phyloP scores from a whole-genome alignment of 2,329 filamentous ascomycete species.

The Fusarium verrucosum region DNA sequence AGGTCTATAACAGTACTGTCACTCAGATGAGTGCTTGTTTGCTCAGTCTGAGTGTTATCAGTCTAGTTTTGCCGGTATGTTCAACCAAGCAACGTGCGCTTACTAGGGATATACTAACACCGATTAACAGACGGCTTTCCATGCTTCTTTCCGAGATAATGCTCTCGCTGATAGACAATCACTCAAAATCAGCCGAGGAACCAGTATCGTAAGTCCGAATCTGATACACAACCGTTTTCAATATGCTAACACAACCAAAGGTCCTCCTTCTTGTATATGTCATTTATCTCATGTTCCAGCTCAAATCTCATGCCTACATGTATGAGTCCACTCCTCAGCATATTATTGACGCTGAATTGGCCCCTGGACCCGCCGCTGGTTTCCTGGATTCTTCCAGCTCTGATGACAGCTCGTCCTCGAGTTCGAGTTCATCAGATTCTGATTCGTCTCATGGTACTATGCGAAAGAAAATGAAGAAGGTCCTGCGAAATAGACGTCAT shows the following conservation, averaged over 20 bases:
- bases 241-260: not conserved
- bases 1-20: slow-evolving; percentile 95
- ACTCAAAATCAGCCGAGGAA: slow-evolving; percentile 86
- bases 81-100: slow-evolving; percentile 20
- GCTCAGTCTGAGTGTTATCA: slow-evolving; percentile 89
- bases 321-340: slow-evolving; percentile 93
- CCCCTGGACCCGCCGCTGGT: slow-evolving; percentile 83
- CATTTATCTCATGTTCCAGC: slow-evolving; percentile 86
- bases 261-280: slow-evolving; percentile 72
- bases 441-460: slow-evolving; percentile 70
- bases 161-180: slow-evolving; percentile 73
- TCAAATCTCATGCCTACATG: slow-evolving; percentile 91
- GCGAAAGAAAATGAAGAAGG: slow-evolving; percentile 77
- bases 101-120: slow-evolving; percentile 54
- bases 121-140: slow-evolving; percentile 77
- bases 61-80: slow-evolving; percentile 80
- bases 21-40: slow-evolving; percentile 97
- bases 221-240: not conserved
- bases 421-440: slow-evolving; percentile 73
- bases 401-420: slow-evolving; percentile 65
- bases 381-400: slow-evolving; percentile 79
- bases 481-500: slow-evolving; percentile 74
- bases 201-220: slow-evolving; percentile 73
- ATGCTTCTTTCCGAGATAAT: slow-evolving; percentile 79
- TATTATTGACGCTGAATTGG: slow-evolving; percentile 89